Evolutionary conservation across 495 filamentous ascomycete genomes (phyloP), one percentile per base, ranked within the genome.

Genomic region (Penicillium waksmanii): DNA sequence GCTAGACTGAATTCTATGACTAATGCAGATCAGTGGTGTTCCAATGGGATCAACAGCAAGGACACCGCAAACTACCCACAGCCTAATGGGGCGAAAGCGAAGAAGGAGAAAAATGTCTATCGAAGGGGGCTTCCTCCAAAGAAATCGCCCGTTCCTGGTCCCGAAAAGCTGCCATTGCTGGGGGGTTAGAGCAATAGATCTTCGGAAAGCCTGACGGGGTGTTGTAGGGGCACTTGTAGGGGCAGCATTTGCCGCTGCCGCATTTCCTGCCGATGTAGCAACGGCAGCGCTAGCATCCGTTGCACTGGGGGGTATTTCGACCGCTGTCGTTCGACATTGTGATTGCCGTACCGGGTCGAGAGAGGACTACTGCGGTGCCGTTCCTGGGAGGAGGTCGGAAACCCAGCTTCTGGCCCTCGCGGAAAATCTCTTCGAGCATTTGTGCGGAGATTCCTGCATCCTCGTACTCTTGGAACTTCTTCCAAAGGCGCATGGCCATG

Each of bases 401-500:
- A 49, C 87, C 85, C 23, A 80, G 83, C 51, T 84, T 88, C 59
- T 79, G 81, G 34, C 85, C 96, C 75, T 84, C 85, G 53, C 79
- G 80, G 69, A 95, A 96, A 21, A 96, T 89, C 59, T 93, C 89
- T 64, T 90, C 83, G 40, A 97, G 81, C 71, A 93, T 92, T 51
- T 80, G 76, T 5, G 75, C 66, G 42, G 96, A 79, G 15, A 96
- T 84, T 1, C 94, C 95, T 0, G 89, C 91, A 62, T 94, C 92
- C 17, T 86, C 77, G 62, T 91, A 97, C 74, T 98, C 93, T 53
- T 88, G 82, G 68, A 92, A 97, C 71, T 96, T 96, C 31, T 88
- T 82, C 80, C 94, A 98, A 4, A 99, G 81, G 67, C 88, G 89
- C 17, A 98, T 80, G 7, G 96, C 94, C 50, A 94, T 95, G 19